Percentiles rank a stretch among this genome's conserved stretches.
Conservation (phyloP, 176 grass and related monocot species). For the Bothriochloa decipiens region DNA sequence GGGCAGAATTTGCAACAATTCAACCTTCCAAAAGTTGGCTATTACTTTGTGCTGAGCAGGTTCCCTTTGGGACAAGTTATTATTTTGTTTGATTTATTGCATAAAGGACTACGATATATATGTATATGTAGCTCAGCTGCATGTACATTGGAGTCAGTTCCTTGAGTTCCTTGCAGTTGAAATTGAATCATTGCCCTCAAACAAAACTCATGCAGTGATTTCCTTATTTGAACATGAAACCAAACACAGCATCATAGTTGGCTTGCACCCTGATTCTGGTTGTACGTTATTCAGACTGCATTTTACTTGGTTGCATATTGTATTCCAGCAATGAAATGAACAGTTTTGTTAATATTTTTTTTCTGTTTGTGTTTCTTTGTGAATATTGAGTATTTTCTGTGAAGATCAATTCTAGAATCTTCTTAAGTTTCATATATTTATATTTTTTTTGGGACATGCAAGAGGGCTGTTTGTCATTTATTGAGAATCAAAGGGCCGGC, state of each 20-base stretch:
- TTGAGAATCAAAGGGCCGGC: not conserved
- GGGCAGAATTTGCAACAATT: not conserved
- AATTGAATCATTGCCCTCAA: not conserved
- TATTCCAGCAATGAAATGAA: slow-evolving; percentile 32
- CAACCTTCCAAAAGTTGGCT: not conserved
- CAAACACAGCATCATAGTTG: not conserved
- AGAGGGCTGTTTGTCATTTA: not conserved
- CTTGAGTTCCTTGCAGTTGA: slow-evolving; percentile 16
- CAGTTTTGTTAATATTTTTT: not conserved
- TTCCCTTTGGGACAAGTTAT: not conserved
- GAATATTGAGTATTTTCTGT: slow-evolving; percentile 12
- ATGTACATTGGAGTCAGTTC: not conserved
- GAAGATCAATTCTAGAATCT: slow-evolving; percentile 6
- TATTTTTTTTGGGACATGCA: not conserved
- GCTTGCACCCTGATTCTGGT: not conserved
- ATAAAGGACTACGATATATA: not conserved
- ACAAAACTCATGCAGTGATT: not conserved
- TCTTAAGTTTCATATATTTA: not conserved
- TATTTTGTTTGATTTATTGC: not conserved
- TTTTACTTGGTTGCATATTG: slow-evolving; percentile 31
- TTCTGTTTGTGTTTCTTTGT: slow-evolving; percentile 4
- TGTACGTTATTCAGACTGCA: slow-evolving; percentile 10
- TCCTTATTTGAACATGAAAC: slow-evolving; percentile 14
- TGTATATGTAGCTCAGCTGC: not conserved
- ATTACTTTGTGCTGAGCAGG: not conserved